Evolutionary conservation across 768 basidiomycete genomes (phyloP).

Genomic region (Psilocybe cubensis): DNA sequence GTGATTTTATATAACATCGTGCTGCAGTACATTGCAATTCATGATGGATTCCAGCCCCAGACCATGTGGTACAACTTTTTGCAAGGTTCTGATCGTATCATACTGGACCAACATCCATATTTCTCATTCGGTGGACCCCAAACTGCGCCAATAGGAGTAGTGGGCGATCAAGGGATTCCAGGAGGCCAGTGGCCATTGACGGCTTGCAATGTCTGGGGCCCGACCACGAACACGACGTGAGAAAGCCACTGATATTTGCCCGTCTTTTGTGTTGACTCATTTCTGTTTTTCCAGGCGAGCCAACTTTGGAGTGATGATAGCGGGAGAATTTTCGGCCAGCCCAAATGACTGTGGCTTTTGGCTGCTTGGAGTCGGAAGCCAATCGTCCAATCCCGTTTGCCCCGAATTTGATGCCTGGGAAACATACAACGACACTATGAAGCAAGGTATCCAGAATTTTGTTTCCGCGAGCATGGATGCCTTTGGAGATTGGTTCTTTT

Average conservation of each 20-base stretch:
- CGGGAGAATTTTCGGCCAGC: conserved; percentile 78
- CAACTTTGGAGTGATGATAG: conserved; percentile 69
- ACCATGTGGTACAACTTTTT: conserved; percentile 51
- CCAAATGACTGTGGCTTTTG: conserved; percentile 62
- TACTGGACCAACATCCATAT: conserved; percentile 73
- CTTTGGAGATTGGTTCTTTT: conserved; percentile 47
- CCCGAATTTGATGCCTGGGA: conserved; percentile 53
- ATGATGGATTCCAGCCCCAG: conserved; percentile 48
- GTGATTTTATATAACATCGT: neutral
- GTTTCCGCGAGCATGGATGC: conserved; percentile 54
- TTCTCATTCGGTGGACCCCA: conserved; percentile 56
- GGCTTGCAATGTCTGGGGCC: conserved; percentile 66
- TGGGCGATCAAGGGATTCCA: conserved; percentile 32
- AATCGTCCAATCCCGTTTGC: conserved; percentile 44
- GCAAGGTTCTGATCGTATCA: conserved; percentile 61
- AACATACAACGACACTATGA: conserved; percentile 48
- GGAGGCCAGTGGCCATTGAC: conserved; percentile 50
- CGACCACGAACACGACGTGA: conserved; percentile 52
- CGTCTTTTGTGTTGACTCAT: conserved; percentile 25
- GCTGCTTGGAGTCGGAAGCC: conserved; percentile 26
- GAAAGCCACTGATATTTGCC: conserved; percentile 27
- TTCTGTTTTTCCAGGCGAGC: conserved; percentile 30
- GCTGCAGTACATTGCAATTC: conserved; percentile 54
- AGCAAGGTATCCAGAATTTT: conserved; percentile 50
- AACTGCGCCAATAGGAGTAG: conserved; percentile 33